These are phyloP conservation scores for Dactylellina leptospora DNA, from an alignment of 2,329 filamentous ascomycete genomes.

Conservation along the genomic window DNA sequence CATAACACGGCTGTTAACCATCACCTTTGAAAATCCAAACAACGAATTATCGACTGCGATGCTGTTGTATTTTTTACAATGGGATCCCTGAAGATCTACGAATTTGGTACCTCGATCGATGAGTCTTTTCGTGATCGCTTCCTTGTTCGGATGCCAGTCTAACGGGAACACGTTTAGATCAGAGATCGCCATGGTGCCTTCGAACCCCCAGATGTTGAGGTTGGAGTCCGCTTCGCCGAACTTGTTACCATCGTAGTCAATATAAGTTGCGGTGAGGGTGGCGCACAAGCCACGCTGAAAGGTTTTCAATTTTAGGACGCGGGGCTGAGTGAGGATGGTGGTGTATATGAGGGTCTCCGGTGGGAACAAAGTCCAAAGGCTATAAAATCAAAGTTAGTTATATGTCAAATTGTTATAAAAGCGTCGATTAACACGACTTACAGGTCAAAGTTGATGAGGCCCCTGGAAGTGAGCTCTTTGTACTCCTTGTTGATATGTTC, in stretches of 20 bases:
- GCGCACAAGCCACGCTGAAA: slow-evolving; percentile 1
- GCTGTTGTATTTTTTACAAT: slow-evolving; percentile 83
- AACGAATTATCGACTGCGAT: slow-evolving; percentile 69
- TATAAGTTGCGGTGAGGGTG: slow-evolving; percentile 65
- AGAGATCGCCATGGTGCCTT: slow-evolving; percentile 82
- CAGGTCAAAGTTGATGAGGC: slow-evolving; percentile 53
- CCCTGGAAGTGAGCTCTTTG: slow-evolving; percentile 46
- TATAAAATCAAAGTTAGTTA: slow-evolving; percentile 16
- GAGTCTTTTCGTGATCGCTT: slow-evolving; percentile 71
- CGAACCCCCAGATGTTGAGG: slow-evolving; percentile 77
- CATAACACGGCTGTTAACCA: slow-evolving; percentile 88
- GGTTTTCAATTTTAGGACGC: slow-evolving; percentile 25
- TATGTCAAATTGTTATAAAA: background rate
- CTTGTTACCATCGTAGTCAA: slow-evolving; percentile 87
- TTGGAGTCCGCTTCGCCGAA: slow-evolving; percentile 79
- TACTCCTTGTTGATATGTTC: slow-evolving; percentile 44
- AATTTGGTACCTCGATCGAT: slow-evolving; percentile 87
- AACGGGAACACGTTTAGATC: slow-evolving; percentile 75
- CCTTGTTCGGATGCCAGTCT: slow-evolving; percentile 78
- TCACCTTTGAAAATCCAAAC: slow-evolving; percentile 77
- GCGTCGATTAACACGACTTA: background rate
- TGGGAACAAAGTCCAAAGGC: slow-evolving; percentile 47
- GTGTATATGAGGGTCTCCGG: slow-evolving; percentile 30
- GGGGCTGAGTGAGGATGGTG: slow-evolving; percentile 23
- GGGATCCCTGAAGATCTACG: slow-evolving; percentile 78